Percentiles rank a stretch among this genome's conserved stretches.
Evolutionary conservation across 768 basidiomycete species (phyloP).

Genomic region (Suillus weaverae): DNA sequence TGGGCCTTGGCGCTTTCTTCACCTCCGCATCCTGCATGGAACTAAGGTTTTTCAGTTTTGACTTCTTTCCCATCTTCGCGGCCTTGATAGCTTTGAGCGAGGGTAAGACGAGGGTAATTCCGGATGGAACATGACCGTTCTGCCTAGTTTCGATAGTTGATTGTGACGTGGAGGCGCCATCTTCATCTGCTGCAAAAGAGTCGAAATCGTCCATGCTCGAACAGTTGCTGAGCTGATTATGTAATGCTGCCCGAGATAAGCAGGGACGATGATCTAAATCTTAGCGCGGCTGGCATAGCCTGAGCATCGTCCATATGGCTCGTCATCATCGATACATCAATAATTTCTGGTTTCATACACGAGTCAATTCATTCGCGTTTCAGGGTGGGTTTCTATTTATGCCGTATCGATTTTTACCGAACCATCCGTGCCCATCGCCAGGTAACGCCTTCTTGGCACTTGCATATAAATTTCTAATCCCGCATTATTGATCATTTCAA

Average conservation of each 20-base stretch:
- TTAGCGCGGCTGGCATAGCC: background rate
- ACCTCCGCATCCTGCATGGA: conserved; percentile 24
- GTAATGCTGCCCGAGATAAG: conserved; percentile 10
- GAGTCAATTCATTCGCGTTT: background rate
- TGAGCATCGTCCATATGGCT: background rate
- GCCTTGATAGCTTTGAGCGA: conserved; percentile 64
- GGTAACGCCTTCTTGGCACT: background rate
- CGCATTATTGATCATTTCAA: background rate
- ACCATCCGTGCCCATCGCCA: background rate
- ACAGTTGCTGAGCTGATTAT: conserved; percentile 14
- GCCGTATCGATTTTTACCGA: background rate
- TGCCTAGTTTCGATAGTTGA: conserved; percentile 18
- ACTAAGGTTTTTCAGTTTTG: conserved; percentile 34
- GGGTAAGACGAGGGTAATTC: conserved; percentile 66
- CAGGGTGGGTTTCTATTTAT: background rate
- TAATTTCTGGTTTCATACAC: background rate
- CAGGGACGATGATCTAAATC: conserved; percentile 3
- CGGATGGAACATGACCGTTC: conserved; percentile 36
- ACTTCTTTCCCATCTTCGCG: conserved; percentile 52
- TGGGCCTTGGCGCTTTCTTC: conserved; percentile 50
- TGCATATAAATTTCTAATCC: background rate
- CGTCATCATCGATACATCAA: background rate
- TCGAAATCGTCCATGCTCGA: conserved; percentile 33
- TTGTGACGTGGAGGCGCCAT: conserved; percentile 30
- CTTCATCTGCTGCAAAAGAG: conserved; percentile 29